These are phyloP conservation scores for Pouteria glomerata DNA, from an alignment of 148 eudicot genomes.

Conservation along the genomic window DNA sequence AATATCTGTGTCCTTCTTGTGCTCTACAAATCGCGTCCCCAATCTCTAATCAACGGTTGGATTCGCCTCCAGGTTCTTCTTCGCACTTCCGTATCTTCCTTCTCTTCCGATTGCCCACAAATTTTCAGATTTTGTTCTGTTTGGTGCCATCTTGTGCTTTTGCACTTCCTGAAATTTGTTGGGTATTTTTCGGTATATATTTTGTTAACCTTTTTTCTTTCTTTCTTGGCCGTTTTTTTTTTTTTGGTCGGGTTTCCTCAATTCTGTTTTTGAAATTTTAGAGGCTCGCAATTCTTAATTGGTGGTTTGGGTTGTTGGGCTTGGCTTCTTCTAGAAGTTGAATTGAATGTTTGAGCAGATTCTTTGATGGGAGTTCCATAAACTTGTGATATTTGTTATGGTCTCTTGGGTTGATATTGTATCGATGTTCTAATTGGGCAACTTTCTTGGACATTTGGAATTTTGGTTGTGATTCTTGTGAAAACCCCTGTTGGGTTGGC, in stretches of 20 bases:
- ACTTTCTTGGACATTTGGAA: background rate
- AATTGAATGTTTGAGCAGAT: slow-evolving; percentile 8
- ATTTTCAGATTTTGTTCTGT: too few relatives aligned
- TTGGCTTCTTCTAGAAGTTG: background rate
- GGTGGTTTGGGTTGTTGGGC: background rate
- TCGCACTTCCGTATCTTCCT: too few relatives aligned
- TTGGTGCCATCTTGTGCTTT: too few relatives aligned
- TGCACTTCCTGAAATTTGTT: slow-evolving; percentile 24
- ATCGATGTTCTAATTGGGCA: background rate
- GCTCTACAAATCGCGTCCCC: too few relatives aligned
- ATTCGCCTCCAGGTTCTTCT: too few relatives aligned
- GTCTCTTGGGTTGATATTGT: background rate
- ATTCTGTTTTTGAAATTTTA: background rate
- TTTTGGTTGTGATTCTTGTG: background rate
- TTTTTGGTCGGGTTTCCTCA: background rate
- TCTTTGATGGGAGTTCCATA: slow-evolving; percentile 20
- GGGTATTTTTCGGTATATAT: slow-evolving; percentile 14
- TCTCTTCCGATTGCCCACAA: too few relatives aligned
- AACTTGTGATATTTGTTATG: slow-evolving; percentile 13
- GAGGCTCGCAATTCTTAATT: background rate
- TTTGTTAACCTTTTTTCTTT: background rate
- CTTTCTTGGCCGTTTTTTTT: background rate
- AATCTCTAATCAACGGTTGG: too few relatives aligned
- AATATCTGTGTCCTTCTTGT: too few relatives aligned
- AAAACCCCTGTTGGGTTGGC: background rate